Base-by-base conservation (phyloP, 257 asterid genomes). In the Thymus mandschuricus region DNA sequence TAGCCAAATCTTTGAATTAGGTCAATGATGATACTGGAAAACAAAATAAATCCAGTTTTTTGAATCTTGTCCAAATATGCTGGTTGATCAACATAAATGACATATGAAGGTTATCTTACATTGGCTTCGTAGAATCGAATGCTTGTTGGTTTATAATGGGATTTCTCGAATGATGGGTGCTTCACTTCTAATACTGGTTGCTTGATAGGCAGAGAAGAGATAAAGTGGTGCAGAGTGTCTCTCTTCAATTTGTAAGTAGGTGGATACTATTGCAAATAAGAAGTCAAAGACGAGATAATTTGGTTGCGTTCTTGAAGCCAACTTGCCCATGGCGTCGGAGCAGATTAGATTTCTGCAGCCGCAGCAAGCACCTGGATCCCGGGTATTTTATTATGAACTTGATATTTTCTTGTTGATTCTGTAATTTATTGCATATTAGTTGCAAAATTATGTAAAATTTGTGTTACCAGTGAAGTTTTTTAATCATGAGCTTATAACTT, bases 261-360 rank as follows among this genome's bases (percentile, higher is more conserved):
- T 62, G 73, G 75, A 71, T 71, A 52, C 28, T 62, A 35, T 60
- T 2, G 69, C 35, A 11, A 8, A n/a, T 34, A 33, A 48, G 44
- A 46, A 55, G 62, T 31, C 41, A 38, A 59, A 38, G 70, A 28
- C 27, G 29, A 13, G 54, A 50, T 70, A 33, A 28, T 58, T 76
- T 50, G 30, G 57, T 63, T 11, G 55, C 12, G 31, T 62, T 73
- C 74, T 57, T 29, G 9, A 43, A 50, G n/a, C 73, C 80, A 59
- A 28, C 66, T 73, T 40, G 55, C 61, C 64, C 70, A 87, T 87
- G 93, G 89, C 76, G 61, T 78, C 88, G 28, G 90, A 85, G 87
- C 90, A 76, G 78, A 80, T 83, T 66, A 79, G 88, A 63, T 83
- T 87, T 81, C 81, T 83, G 78, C 89, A 72, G 79, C 89, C 74